Percentiles rank a stretch among this genome's conserved stretches.
Conservation (phyloP, 2,329 filamentous ascomycete species). For the Trichoderma brevicompactum region DNA sequence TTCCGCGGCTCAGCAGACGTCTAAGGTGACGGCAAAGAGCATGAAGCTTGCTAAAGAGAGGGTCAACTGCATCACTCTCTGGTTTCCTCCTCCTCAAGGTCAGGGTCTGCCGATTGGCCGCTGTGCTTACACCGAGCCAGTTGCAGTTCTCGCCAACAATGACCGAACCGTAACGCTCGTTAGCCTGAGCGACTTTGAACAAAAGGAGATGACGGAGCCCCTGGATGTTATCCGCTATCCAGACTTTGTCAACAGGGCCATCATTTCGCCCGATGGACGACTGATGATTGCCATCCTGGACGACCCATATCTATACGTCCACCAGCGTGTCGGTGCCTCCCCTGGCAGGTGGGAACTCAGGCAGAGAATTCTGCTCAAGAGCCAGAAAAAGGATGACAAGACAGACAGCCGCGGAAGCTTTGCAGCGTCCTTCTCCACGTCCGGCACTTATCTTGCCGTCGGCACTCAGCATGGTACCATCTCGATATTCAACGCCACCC, state of each 20-base stretch:
- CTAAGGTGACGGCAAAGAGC: conserved; percentile 55
- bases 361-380: conserved; percentile 60
- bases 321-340: conserved; percentile 56
- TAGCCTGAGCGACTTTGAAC: conserved; percentile 65
- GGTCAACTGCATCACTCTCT: conserved; percentile 70
- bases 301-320: conserved; percentile 83
- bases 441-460: conserved; percentile 71
- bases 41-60: conserved; percentile 62
- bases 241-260: conserved; percentile 88
- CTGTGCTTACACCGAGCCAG: conserved; percentile 52
- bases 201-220: conserved; percentile 54
- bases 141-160: conserved; percentile 86
- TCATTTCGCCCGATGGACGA: conserved; percentile 87
- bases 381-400: conserved; percentile 58
- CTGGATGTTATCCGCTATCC: conserved; percentile 75
- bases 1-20: conserved; percentile 34
- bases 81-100: conserved; percentile 54
- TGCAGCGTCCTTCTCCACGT: conserved; percentile 75
- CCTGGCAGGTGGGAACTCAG: conserved; percentile 53
- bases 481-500: conserved; percentile 68
- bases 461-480: conserved; percentile 82
- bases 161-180: conserved; percentile 88
- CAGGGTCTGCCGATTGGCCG: conserved; percentile 33
- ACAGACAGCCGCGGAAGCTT: conserved; percentile 70
- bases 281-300: conserved; percentile 85